These are phyloP conservation scores for Termitomyces sp. DNA, from an alignment of 768 basidiomycete species.

Conservation along the genomic window DNA sequence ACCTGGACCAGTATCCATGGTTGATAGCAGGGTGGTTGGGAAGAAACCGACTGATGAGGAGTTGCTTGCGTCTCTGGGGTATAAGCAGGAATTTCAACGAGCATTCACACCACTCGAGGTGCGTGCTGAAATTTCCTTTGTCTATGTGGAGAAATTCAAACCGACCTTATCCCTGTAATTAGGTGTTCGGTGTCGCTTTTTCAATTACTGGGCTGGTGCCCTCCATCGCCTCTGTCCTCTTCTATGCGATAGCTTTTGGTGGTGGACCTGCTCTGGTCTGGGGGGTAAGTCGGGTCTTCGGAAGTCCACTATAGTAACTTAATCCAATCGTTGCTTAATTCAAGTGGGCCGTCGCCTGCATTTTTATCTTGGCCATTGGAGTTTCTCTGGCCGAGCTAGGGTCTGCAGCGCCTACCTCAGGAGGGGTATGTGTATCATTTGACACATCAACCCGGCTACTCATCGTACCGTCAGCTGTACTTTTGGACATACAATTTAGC, in stretches of 20 bases:
- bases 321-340: slow-evolving; percentile 10
- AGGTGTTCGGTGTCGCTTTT: slow-evolving; percentile 74
- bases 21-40: no score
- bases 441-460: background rate
- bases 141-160: background rate
- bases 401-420: slow-evolving; percentile 71
- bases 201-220: slow-evolving; percentile 67
- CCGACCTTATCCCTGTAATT: background rate
- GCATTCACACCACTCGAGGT: slow-evolving; percentile 53
- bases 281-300: slow-evolving; percentile 46
- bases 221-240: slow-evolving; percentile 57
- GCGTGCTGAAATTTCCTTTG: slow-evolving; percentile 3
- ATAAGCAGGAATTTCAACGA: slow-evolving; percentile 54
- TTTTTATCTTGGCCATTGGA: slow-evolving; percentile 63
- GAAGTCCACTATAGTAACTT: background rate
- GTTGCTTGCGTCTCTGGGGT: slow-evolving; percentile 38
- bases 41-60: slow-evolving; percentile 29
- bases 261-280: slow-evolving; percentile 73
- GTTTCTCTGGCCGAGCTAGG: slow-evolving; percentile 71
- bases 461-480: slow-evolving; percentile 41
- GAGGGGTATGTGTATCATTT: slow-evolving; percentile 43
- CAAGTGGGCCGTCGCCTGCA: slow-evolving; percentile 67
- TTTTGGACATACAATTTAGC: slow-evolving; percentile 68
- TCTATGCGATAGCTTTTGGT: slow-evolving; percentile 65
- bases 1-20: background rate